Evolutionary conservation across 768 basidiomycete species (phyloP).

Genomic region (Leccinellum albellum): DNA sequence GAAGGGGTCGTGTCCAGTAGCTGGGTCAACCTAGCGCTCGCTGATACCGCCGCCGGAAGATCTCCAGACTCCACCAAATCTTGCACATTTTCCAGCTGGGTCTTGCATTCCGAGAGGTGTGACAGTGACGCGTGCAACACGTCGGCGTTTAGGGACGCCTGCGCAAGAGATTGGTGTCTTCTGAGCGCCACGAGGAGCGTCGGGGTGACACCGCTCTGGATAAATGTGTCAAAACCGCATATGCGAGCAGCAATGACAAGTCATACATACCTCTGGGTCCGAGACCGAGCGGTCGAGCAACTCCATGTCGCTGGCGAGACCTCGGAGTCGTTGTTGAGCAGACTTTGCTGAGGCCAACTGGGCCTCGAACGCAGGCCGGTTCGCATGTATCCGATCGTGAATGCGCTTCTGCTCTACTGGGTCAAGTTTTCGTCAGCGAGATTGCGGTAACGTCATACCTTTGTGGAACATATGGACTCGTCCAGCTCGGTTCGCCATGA

Average conservation of each 20-base stretch:
- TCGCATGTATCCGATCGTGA: slow-evolving; percentile 65
- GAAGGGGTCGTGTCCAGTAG: slow-evolving; percentile 46
- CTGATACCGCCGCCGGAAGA: slow-evolving; percentile 59
- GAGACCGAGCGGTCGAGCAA: slow-evolving; percentile 48
- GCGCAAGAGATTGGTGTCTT: slow-evolving; percentile 60
- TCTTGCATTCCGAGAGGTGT: slow-evolving; percentile 52
- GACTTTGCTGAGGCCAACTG: slow-evolving; percentile 62
- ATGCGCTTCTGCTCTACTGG: slow-evolving; percentile 51
- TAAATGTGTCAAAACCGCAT: slow-evolving; percentile 10
- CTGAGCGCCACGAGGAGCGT: slow-evolving; percentile 51
- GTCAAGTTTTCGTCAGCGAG: slow-evolving; percentile 2
- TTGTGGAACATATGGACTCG: slow-evolving; percentile 62
- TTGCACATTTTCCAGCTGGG: slow-evolving; percentile 43
- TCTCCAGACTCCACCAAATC: slow-evolving; percentile 51
- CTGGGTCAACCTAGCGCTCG: slow-evolving; percentile 39
- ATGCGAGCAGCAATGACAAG: not conserved
- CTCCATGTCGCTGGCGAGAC: slow-evolving; percentile 53
- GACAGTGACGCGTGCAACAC: slow-evolving; percentile 48
- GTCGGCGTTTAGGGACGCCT: slow-evolving; percentile 56
- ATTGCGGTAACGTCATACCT: slow-evolving; percentile 42
- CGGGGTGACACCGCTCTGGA: slow-evolving; percentile 67
- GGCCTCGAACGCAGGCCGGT: slow-evolving; percentile 59
- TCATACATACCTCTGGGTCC: slow-evolving; percentile 51
- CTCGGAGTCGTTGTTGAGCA: slow-evolving; percentile 54
- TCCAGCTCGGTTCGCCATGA: slow-evolving; percentile 76